These are phyloP conservation scores for Xerocomellus intermedius DNA, from an alignment of 768 basidiomycete genomes.

Conservation along the genomic window DNA sequence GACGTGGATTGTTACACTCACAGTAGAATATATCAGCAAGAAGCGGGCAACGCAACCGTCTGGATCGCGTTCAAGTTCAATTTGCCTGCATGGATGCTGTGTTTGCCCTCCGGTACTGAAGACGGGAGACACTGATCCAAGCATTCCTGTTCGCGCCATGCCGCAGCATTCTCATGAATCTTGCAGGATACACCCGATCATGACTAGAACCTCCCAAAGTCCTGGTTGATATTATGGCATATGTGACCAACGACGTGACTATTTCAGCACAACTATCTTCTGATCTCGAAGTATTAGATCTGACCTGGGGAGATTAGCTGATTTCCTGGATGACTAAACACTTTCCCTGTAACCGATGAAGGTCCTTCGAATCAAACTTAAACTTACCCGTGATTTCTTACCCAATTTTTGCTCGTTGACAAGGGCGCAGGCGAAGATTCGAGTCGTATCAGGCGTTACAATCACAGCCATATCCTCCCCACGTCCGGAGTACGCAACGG, in stretches of 20 bases:
- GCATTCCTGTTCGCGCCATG: no score
- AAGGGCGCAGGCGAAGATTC: background rate
- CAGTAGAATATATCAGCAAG: background rate
- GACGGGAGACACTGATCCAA: background rate
- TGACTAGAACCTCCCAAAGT: no score
- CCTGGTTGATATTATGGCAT: no score
- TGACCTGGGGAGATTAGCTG: no score
- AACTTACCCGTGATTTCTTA: background rate
- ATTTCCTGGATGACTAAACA: background rate
- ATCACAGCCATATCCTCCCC: no score
- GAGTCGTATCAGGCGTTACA: background rate
- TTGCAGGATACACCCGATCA: no score
- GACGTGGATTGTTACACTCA: background rate
- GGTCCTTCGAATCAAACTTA: no score
- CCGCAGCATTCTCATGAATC: no score
- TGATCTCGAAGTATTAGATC: no score
- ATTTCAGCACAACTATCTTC: no score
- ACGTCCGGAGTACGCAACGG: no score
- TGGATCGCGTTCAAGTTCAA: background rate
- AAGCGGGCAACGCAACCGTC: background rate
- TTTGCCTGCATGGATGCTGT: background rate
- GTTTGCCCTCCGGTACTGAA: background rate
- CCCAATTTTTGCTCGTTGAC: background rate
- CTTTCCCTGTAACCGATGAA: background rate
- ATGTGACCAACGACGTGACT: no score